Evolutionary conservation across 768 basidiomycete genomes (phyloP).

Genomic region (Calvatia gigantea): DNA sequence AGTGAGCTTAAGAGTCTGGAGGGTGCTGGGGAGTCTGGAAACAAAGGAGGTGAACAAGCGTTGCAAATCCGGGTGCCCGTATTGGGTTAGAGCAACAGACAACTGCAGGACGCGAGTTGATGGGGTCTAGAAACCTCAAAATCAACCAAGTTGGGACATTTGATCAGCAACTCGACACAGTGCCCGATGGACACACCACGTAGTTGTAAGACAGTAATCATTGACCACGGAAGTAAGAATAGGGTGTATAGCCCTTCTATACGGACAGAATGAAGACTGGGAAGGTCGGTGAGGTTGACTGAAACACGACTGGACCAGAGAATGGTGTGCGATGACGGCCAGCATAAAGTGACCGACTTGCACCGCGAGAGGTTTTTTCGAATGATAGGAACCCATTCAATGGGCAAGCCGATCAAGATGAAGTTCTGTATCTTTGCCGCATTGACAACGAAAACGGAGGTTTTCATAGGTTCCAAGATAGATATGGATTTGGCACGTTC

Average conservation of each 20-base stretch:
- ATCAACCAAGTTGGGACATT: background rate
- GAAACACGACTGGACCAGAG: background rate
- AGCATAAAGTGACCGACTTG: background rate
- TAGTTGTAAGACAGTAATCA: background rate
- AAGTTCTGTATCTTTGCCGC: background rate
- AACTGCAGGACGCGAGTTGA: too few relatives aligned
- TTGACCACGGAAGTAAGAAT: background rate
- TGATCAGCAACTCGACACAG: background rate
- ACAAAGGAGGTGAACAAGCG: too few relatives aligned
- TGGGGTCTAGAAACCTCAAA: background rate
- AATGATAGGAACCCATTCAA: background rate
- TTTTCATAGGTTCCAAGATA: background rate
- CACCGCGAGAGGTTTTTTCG: background rate
- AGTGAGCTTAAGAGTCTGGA: background rate
- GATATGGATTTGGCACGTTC: background rate
- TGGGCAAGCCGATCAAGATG: background rate
- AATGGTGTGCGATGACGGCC: background rate
- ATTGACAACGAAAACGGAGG: background rate
- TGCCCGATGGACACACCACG: background rate
- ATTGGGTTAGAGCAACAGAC: too few relatives aligned
- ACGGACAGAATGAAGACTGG: background rate
- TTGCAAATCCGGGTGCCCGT: too few relatives aligned
- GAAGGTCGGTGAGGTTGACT: background rate
- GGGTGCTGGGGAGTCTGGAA: background rate
- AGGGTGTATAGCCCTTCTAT: too few relatives aligned